phyloP scores from a whole-genome alignment of 345 rosid species.

The Citrus sinensis region DVS_A1.0 CM039166.1:18759501-18760000 shows the following conservation, averaged over 20 bases:
- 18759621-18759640: conserved; percentile 68
- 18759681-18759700: conserved; percentile 80
- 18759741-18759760: conserved; percentile 52
- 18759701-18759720: conserved; percentile 88
- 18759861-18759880: background rate
- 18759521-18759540: background rate
- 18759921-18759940: conserved; percentile 25
- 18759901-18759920: conserved; percentile 31
- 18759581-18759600: conserved; percentile 82
- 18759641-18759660: conserved; percentile 71
- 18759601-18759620: conserved; percentile 77
- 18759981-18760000: background rate
- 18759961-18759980: background rate
- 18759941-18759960: background rate
- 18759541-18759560: background rate
- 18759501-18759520: background rate
- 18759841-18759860: background rate
- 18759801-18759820: background rate
- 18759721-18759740: conserved; percentile 80
- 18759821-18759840: background rate
- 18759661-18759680: conserved; percentile 65
- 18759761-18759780: conserved; percentile 50
- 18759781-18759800: conserved; percentile 43
- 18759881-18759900: conserved; percentile 37
- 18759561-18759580: conserved; percentile 69